phyloP scores from a whole-genome alignment of 148 eudicot genomes.

The Rhododendron mucronatum region DNA sequence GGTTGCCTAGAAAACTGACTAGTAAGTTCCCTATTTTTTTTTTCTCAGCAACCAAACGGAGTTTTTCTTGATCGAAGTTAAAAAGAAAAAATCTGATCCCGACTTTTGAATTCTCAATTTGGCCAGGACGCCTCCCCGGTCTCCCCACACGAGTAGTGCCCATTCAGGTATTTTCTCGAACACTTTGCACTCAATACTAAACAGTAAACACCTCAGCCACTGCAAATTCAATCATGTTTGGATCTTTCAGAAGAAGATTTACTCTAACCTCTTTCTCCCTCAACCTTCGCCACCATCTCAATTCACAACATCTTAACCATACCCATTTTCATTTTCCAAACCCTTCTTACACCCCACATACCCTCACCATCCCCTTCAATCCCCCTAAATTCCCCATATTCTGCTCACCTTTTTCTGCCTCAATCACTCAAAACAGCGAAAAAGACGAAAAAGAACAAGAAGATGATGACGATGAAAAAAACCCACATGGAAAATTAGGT shows the following conservation, averaged over 20 bases:
- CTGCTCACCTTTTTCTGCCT: conserved; percentile 18
- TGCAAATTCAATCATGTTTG: conserved; percentile 18
- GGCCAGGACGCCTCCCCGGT: too few relatives aligned
- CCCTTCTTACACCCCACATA: not conserved
- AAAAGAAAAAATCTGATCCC: too few relatives aligned
- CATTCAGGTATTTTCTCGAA: not conserved
- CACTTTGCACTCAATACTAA: not conserved
- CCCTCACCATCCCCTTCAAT: conserved; percentile 7
- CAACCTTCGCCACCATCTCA: conserved; percentile 7
- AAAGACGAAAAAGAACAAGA: conserved; percentile 13
- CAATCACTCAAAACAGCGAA: not conserved
- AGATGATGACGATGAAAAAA: conserved; percentile 21
- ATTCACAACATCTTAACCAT: conserved; percentile 13
- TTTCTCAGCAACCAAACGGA: too few relatives aligned
- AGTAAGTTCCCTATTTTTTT: too few relatives aligned
- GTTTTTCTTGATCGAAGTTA: too few relatives aligned
- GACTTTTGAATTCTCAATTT: not conserved
- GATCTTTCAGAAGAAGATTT: conserved; percentile 35
- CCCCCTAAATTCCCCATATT: conserved; percentile 12
- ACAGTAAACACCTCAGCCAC: not conserved
- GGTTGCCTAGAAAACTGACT: too few relatives aligned
- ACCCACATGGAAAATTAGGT: conserved; percentile 14
- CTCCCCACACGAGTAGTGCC: not conserved
- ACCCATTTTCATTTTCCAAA: conserved; percentile 11
- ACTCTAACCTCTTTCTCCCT: conserved; percentile 18